Evolutionary conservation across 2,329 filamentous ascomycete species (phyloP), one percentile per base, ranked within the genome.

Genomic region (Exophiala xenobiotica): DNA sequence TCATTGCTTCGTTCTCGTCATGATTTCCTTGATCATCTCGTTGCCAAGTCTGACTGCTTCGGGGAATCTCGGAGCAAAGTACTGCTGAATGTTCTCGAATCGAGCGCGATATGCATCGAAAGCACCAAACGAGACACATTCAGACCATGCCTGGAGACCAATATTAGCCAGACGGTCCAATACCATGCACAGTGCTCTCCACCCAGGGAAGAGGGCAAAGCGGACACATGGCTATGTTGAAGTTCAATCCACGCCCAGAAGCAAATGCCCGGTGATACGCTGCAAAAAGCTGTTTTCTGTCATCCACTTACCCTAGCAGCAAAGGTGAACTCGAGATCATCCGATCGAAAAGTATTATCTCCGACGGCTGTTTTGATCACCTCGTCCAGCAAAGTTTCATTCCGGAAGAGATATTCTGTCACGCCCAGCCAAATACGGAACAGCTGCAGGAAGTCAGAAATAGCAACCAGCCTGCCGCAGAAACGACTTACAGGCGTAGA

Each of bases 281-380:
- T n/a, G n/a, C n/a, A n/a, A n/a, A n/a, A n/a, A n/a, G n/a, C n/a
- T n/a, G n/a, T n/a, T n/a, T n/a, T n/a, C n/a, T n/a, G n/a, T n/a
- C n/a, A n/a, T n/a, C n/a, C n/a, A n/a, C 73, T 67, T 68, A 81
- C 78, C 49, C 91, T 78, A 20, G 95, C 95, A 1, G 93, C 95
- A 73, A 99, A 97, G 0, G 92, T 96, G 67, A 99, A 99, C 70
- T 99, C 93, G 50, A 99, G 76, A 68, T 99, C 93, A 65, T 99
- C 93, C 19, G 86, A 87, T n/a, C 93, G 81, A 73, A 96, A 99
- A 0, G 86, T 92, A 62, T 88, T 86, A 70, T 99, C 92, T 58
- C 92, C 81, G 62, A 96, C 83, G 2, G 90, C 92, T 6, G 90
- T 93, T 42, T 86, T 80, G 61, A 99, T 81, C 19, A 87, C 87